Conservation (phyloP, 164 flowering plant species). For the Stephania yunnanensis region DNA sequence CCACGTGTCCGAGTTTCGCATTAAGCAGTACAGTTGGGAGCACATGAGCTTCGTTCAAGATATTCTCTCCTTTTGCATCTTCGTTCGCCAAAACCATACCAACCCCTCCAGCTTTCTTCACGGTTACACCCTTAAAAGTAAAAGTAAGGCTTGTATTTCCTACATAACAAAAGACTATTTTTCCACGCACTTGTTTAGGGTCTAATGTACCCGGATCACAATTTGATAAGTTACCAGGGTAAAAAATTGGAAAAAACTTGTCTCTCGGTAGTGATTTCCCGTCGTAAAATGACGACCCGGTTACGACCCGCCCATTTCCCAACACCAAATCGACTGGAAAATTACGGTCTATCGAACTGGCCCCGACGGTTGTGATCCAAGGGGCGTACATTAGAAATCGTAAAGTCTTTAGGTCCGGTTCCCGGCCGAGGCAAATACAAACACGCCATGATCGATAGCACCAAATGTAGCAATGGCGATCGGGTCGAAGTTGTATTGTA, state of each 20-base stretch:
- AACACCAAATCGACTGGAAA: constrained; percentile 44
- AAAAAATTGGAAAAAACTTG: constrained; percentile 22
- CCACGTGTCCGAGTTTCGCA: constrained; percentile 17
- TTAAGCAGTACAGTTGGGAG: constrained; percentile 33
- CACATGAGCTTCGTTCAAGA: constrained; percentile 34
- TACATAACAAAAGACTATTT: constrained; percentile 42
- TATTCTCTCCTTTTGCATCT: constrained; percentile 20
- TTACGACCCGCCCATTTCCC: constrained; percentile 26
- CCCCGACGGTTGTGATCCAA: constrained; percentile 61
- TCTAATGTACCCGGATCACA: constrained; percentile 37
- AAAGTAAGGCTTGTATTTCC: constrained; percentile 20
- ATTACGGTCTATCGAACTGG: constrained; percentile 44
- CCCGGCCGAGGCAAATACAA: constrained; percentile 48
- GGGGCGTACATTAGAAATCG: constrained; percentile 42
- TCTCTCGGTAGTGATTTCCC: constrained; percentile 23
- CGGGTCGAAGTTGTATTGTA: constrained; percentile 16
- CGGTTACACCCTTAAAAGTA: constrained; percentile 33
- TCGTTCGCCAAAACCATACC: constrained; percentile 41
- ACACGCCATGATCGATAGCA: constrained; percentile 34
- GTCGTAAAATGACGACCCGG: constrained; percentile 37
- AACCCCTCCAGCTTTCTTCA: constrained; percentile 42
- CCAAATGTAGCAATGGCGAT: constrained; percentile 28
- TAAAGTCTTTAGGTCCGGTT: constrained; percentile 29
- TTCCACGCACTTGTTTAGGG: constrained; percentile 29
- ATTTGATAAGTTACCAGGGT: constrained; percentile 19